phyloP scores from a whole-genome alignment of 352 stramenopile species.

The Phytophthora ohioensis region DNA sequence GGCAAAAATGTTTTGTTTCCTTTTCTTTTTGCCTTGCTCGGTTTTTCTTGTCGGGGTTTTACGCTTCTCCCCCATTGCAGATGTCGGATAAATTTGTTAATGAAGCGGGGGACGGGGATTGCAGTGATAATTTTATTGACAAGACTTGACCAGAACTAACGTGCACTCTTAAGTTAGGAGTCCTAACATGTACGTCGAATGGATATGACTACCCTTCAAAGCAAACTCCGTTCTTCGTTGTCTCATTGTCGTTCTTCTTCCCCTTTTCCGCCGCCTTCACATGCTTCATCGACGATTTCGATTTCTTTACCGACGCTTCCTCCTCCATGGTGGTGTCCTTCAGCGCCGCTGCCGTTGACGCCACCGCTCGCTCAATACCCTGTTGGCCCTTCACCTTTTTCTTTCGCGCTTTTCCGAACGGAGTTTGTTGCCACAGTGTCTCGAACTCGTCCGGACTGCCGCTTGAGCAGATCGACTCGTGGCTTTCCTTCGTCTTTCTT shows the following conservation, averaged over 20 bases:
- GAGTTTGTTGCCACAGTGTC: slow-evolving; percentile 57
- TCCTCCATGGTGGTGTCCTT: slow-evolving; percentile 9
- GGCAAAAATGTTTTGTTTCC: too few species aligned
- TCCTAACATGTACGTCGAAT: too few species aligned
- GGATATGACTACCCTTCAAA: too few species aligned
- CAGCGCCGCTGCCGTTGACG: background rate
- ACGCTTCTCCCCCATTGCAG: too few species aligned
- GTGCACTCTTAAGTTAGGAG: too few species aligned
- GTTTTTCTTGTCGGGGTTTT: too few species aligned
- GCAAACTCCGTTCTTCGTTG: background rate
- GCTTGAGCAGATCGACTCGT: slow-evolving; percentile 54
- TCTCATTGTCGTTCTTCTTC: background rate
- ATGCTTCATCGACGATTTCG: background rate
- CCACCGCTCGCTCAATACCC: background rate
- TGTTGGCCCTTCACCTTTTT: slow-evolving; percentile 42
- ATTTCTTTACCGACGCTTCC: background rate
- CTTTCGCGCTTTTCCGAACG: slow-evolving; percentile 59
- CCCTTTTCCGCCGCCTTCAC: background rate
- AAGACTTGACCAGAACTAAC: too few species aligned
- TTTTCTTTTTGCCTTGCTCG: too few species aligned
- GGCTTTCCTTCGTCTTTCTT: slow-evolving; percentile 55
- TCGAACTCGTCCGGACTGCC: slow-evolving; percentile 67
- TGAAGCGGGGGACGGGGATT: background rate
- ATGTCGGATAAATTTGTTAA: background rate
- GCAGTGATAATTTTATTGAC: too few species aligned